Conservation (phyloP, 1,139 yeast species). For the Torulaspora globosa region DNA sequence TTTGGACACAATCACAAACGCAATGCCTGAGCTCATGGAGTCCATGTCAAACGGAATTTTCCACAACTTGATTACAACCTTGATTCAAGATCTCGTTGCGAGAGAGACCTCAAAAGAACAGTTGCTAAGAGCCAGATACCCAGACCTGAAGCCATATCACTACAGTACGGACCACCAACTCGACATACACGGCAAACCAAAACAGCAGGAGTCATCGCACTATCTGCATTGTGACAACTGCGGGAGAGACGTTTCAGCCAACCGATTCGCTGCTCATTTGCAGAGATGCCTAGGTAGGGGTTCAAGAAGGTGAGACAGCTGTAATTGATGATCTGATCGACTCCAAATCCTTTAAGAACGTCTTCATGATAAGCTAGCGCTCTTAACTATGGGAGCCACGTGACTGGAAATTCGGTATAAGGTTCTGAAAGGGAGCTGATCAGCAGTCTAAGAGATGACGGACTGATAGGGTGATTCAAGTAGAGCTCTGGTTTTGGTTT, state of each 20-base stretch:
- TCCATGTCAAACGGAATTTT: slow-evolving; percentile 27
- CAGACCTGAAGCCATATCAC: slow-evolving; percentile 26
- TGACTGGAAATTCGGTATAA: background rate
- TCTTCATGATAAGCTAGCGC: background rate
- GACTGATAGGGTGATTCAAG: background rate
- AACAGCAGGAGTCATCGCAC: slow-evolving; percentile 35
- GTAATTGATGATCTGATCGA: background rate
- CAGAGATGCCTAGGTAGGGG: slow-evolving; percentile 78
- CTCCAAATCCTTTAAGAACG: background rate
- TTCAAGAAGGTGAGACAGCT: slow-evolving; percentile 37
- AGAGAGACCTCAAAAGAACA: slow-evolving; percentile 28
- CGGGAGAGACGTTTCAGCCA: slow-evolving; percentile 81
- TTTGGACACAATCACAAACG: background rate
- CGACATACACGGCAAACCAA: slow-evolving; percentile 33
- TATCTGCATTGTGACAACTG: slow-evolving; percentile 82
- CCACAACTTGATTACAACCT: slow-evolving; percentile 28
- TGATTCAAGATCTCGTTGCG: slow-evolving; percentile 36
- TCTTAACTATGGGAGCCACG: background rate
- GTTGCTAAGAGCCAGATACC: slow-evolving; percentile 26
- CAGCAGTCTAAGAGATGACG: background rate
- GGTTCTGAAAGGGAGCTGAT: background rate
- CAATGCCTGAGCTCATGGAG: slow-evolving; percentile 22
- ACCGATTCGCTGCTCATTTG: slow-evolving; percentile 87
- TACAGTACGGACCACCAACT: slow-evolving; percentile 27
- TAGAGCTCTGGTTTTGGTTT: background rate